These are phyloP conservation scores for Syncephalastrum monosporum DNA, from an alignment of 371 early-diverging fungal genomes.

Conservation along the genomic window DNA sequence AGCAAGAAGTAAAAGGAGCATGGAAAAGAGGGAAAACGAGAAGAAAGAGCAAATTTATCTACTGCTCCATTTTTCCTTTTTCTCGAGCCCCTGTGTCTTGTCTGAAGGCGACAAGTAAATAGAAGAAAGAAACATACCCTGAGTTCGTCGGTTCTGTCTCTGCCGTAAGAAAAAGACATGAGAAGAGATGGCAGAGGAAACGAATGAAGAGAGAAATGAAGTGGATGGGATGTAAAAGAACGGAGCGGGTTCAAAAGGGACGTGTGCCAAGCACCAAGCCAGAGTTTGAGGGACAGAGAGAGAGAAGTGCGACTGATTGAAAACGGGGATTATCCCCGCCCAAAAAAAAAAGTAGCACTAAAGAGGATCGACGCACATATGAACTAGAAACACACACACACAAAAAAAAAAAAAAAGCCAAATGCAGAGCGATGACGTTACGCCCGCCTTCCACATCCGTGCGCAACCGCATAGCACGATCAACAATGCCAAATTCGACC, in stretches of 20 bases:
- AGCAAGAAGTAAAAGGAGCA: no score
- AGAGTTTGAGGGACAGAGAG: neutral
- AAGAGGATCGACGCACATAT: neutral
- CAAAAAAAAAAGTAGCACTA: conserved; percentile 6
- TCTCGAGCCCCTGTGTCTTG: no score
- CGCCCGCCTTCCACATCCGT: conserved; percentile 2
- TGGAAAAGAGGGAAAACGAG: no score
- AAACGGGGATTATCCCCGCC: conserved; percentile 1
- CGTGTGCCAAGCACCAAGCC: neutral
- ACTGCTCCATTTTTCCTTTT: no score
- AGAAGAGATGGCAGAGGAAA: conserved; percentile 1
- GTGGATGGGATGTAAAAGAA: neutral
- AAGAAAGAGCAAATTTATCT: no score
- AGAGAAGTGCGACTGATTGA: conserved; percentile 7
- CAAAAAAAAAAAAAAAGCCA: conserved; percentile 8
- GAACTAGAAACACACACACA: no score
- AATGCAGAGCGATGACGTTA: neutral
- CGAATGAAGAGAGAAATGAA: neutral
- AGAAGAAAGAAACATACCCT: conserved; percentile 12
- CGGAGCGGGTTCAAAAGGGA: neutral
- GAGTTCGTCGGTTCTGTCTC: conserved; percentile 24
- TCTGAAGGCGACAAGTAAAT: neutral
- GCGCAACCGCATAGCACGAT: neutral
- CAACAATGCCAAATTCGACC: neutral
- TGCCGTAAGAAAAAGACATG: conserved; percentile 16